phyloP scores from a whole-genome alignment of 257 asterid genomes.

The Avicennia marina region DNA sequence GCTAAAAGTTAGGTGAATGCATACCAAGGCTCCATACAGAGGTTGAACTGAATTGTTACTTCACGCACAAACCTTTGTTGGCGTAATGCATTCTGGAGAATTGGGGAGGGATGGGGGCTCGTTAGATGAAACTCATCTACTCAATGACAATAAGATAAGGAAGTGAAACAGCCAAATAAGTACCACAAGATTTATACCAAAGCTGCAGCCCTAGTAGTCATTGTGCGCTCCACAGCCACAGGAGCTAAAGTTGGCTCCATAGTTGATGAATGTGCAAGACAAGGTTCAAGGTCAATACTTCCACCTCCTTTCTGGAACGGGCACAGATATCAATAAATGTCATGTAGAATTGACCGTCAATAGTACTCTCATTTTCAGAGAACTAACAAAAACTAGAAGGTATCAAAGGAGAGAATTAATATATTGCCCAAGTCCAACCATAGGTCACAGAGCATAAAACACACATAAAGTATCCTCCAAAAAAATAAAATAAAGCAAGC shows the following conservation, averaged over 20 bases:
- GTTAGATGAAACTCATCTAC: conserved; percentile 18
- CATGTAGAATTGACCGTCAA: conserved; percentile 15
- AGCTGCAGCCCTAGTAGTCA: conserved; percentile 98
- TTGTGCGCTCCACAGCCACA: conserved; percentile 91
- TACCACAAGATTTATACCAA: conserved; percentile 51
- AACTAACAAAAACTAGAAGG: conserved; percentile 9
- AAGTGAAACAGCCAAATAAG: conserved; percentile 19
- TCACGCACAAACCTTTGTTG: conserved; percentile 92
- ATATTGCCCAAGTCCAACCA: not conserved
- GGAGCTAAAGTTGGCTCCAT: conserved; percentile 99
- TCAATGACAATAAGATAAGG: conserved; percentile 8
- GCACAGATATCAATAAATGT: conserved; percentile 8
- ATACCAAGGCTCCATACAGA: conserved; percentile 98
- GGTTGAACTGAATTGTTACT: conserved; percentile 84
- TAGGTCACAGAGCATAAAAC: conserved; percentile 1
- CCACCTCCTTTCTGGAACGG: conserved; percentile 84
- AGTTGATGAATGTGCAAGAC: conserved; percentile 89
- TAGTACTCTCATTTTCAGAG: too few species aligned
- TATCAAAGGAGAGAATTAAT: not conserved
- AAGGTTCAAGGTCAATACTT: conserved; percentile 78
- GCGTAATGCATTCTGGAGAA: conserved; percentile 75
- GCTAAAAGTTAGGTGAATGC: conserved; percentile 12
- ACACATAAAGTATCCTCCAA: conserved; percentile 11
- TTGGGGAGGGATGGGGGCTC: not conserved
- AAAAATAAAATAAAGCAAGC: too few species aligned